Evolutionary conservation across 306 rosid species (phyloP).

Genomic region (Sindora glabra): DNA sequence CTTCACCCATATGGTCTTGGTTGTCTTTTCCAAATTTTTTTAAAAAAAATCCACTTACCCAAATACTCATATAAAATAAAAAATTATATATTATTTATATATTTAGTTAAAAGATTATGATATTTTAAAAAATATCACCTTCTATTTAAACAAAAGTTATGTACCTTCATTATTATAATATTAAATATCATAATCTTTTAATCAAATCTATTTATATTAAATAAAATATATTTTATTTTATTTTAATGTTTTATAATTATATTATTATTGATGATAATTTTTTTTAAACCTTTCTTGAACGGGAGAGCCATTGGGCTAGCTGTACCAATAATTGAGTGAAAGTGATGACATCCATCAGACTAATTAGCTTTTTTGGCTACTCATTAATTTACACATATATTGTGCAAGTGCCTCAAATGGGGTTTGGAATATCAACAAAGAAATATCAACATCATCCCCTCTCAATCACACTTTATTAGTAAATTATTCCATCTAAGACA

Average conservation of each 20-base stretch:
- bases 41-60: too few relatives aligned
- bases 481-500: slow-evolving; percentile 15
- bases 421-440: slow-evolving; percentile 8
- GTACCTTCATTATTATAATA: not conserved
- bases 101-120: too few relatives aligned
- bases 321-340: slow-evolving; percentile 22
- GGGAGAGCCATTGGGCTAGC: not conserved
- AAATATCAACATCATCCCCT: slow-evolving; percentile 23
- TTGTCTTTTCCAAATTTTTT: too few relatives aligned
- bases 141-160: too few relatives aligned
- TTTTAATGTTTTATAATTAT: too few relatives aligned
- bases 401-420: not conserved
- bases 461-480: not conserved
- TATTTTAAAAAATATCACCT: too few relatives aligned
- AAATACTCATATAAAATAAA: too few relatives aligned
- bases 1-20: too few relatives aligned
- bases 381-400: not conserved
- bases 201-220: too few relatives aligned
- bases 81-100: too few relatives aligned
- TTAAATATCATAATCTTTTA: too few relatives aligned
- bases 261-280: not conserved
- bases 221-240: too few relatives aligned
- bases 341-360: slow-evolving; percentile 10
- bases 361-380: not conserved
- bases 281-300: not conserved